Conservation (phyloP, 2,329 filamentous ascomycete genomes). For the Botrytis paeoniae region DNA sequence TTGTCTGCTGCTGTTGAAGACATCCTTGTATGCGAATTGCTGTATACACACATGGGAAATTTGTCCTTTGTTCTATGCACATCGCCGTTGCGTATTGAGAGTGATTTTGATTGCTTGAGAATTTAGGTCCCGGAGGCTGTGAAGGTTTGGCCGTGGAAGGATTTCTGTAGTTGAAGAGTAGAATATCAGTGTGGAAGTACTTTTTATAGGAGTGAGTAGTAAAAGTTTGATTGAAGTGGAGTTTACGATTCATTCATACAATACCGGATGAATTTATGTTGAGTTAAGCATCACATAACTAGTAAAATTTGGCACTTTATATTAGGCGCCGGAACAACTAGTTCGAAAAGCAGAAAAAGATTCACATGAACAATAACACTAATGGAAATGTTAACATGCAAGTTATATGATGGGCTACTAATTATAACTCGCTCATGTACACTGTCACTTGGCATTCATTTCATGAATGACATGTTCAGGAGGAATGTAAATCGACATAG, state of each 20-base stretch:
- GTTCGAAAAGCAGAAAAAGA: background rate
- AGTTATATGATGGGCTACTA: background rate
- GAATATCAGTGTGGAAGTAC: no score
- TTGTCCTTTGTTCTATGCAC: background rate
- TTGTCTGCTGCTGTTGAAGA: background rate
- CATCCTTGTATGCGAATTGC: background rate
- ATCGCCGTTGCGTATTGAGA: background rate
- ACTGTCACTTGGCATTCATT: background rate
- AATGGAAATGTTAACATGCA: background rate
- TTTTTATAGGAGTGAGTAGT: background rate
- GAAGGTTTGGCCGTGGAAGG: background rate
- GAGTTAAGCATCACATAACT: background rate
- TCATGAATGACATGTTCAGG: background rate
- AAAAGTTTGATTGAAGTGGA: background rate
- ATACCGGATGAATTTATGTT: background rate
- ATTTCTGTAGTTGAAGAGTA: no score
- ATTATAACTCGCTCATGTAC: background rate
- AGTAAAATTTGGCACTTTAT: background rate
- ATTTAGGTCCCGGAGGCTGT: background rate
- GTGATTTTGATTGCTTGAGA: background rate
- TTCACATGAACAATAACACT: background rate
- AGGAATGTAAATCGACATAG: background rate
- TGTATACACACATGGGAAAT: background rate
- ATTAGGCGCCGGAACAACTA: background rate
- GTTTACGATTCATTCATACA: background rate